These are phyloP conservation scores for Backusella mclennaniae DNA, from an alignment of 192 early-diverging fungal genomes.

Conservation along the genomic window DNA sequence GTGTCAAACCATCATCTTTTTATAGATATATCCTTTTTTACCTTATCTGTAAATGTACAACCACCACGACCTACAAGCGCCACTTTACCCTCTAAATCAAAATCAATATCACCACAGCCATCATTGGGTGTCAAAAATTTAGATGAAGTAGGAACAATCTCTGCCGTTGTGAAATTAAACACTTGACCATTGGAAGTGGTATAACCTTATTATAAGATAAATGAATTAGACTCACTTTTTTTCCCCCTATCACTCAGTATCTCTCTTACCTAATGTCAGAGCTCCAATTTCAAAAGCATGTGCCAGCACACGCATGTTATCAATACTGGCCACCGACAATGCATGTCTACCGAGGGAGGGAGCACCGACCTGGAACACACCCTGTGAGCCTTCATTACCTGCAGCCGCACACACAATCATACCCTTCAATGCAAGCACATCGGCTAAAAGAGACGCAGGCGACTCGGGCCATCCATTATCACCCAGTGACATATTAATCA, in stretches of 20 bases:
- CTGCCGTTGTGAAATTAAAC: conserved; percentile 28
- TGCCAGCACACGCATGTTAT: conserved; percentile 34
- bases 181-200: conserved; percentile 7
- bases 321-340: conserved; percentile 60
- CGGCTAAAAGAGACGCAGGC: conserved; percentile 44
- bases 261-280: conserved; percentile 24
- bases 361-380: conserved; percentile 49
- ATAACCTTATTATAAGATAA: conserved; percentile 6
- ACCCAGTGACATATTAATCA: conserved; percentile 68
- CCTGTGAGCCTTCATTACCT: conserved; percentile 74
- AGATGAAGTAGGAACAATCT: conserved; percentile 39
- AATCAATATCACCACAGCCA: conserved; percentile 40
- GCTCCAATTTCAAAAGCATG: conserved; percentile 5
- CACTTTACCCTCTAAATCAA: conserved; percentile 36
- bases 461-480: conserved; percentile 54
- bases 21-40: neutral
- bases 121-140: conserved; percentile 40
- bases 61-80: conserved; percentile 44
- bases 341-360: conserved; percentile 51
- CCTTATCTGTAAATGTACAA: conserved; percentile 47
- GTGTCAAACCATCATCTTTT: neutral
- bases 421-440: conserved; percentile 46
- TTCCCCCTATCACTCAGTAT: neutral
- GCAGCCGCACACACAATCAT: conserved; percentile 61
- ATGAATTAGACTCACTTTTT: neutral